These are phyloP conservation scores for Tuber umbilicatum DNA, from an alignment of 495 filamentous ascomycete genomes.

Conservation along the genomic window DNA sequence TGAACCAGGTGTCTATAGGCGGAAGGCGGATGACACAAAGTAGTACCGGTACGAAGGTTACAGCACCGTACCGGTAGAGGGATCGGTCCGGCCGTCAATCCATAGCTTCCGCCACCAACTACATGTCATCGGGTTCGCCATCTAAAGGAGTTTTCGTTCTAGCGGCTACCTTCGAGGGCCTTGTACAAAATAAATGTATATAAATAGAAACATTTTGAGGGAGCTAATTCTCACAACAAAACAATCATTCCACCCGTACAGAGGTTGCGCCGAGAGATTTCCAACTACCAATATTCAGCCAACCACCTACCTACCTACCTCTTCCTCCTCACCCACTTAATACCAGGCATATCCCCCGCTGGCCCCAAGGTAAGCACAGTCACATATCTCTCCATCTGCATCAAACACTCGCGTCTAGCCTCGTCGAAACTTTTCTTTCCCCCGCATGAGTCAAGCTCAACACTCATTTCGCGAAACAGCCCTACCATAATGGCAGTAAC, in stretches of 20 bases:
- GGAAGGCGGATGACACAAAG: neutral
- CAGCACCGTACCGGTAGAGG: no score
- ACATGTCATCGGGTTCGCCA: neutral
- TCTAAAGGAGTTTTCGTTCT: neutral
- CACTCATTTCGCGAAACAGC: slow-evolving; percentile 57
- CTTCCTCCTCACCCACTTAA: neutral
- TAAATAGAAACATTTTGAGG: no score
- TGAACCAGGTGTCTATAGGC: no score
- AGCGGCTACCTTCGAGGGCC: no score
- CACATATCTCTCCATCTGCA: neutral
- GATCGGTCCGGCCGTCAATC: no score
- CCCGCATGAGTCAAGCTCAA: slow-evolving; percentile 50
- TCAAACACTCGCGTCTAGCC: neutral
- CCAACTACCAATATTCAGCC: neutral
- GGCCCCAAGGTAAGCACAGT: neutral
- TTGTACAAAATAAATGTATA: no score
- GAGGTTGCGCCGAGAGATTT: neutral
- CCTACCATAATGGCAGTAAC: slow-evolving; percentile 59
- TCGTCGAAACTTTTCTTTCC: neutral
- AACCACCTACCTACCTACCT: neutral
- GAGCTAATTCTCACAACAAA: no score
- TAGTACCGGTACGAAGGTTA: no score
- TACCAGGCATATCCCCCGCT: neutral
- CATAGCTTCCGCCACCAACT: no score
- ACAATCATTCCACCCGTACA: neutral